These are phyloP conservation scores for Escovopsis sp. DNA, from an alignment of 2,329 filamentous ascomycete genomes.

Conservation along the genomic window DNA sequence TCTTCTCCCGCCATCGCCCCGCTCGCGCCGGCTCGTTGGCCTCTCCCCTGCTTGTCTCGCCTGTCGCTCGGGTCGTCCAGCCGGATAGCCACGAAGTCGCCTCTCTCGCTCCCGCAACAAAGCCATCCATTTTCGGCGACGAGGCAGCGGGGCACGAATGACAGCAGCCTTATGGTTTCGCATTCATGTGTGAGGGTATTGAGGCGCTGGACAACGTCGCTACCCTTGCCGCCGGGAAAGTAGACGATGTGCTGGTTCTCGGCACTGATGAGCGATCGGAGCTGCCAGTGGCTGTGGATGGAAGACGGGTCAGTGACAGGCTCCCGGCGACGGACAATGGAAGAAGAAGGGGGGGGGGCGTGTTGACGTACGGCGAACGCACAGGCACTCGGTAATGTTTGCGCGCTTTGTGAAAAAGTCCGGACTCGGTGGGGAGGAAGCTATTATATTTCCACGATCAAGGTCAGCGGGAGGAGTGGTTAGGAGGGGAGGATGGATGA, in stretches of 20 bases:
- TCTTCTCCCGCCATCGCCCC: no score
- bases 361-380: conserved; percentile 43
- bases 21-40: no score
- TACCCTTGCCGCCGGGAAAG: conserved; percentile 63
- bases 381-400: conserved; percentile 56
- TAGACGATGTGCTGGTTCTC: conserved; percentile 66
- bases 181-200: conserved; percentile 55
- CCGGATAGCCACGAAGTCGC: conserved; percentile 72
- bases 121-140: conserved; percentile 80
- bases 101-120: conserved; percentile 76
- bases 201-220: conserved; percentile 49
- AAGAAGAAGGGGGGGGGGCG: not conserved
- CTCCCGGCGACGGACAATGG: not conserved
- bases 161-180: conserved; percentile 57
- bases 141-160: conserved; percentile 68
- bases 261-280: conserved; percentile 79
- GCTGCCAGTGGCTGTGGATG: conserved; percentile 57
- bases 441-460: conserved; percentile 22
- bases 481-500: not conserved
- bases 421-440: conserved; percentile 48
- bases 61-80: conserved; percentile 26
- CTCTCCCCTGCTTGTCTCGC: no score
- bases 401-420: conserved; percentile 45
- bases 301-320: not conserved
- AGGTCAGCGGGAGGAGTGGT: not conserved